phyloP scores from a whole-genome alignment of 345 rosid genomes.

The Camelina neglecta region DNA sequence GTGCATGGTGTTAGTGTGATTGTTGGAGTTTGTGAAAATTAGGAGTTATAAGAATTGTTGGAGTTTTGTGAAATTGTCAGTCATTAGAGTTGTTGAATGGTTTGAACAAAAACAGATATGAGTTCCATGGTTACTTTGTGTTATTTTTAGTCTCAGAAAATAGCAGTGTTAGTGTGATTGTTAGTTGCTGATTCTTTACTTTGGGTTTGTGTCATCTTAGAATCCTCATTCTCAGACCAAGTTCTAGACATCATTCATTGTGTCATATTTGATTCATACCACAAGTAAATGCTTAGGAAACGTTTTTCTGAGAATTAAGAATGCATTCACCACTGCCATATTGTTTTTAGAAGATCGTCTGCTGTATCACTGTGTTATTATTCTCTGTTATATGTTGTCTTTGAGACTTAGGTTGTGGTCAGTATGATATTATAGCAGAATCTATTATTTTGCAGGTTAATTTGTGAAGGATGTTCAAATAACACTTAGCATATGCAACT shows the following conservation, averaged over 20 bases:
- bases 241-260: neutral
- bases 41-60: constrained; percentile 21
- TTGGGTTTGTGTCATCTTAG: neutral
- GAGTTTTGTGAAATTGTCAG: too few species aligned
- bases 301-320: too few species aligned
- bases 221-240: neutral
- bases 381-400: neutral
- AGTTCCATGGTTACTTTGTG: constrained; percentile 51
- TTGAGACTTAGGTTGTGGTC: neutral
- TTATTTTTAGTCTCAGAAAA: too few species aligned
- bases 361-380: neutral
- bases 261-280: neutral
- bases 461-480: neutral
- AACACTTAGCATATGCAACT: neutral
- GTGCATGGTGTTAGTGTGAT: too few species aligned
- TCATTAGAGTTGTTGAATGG: neutral
- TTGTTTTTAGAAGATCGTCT: too few species aligned
- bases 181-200: neutral
- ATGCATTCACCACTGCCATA: too few species aligned
- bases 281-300: too few species aligned
- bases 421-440: neutral
- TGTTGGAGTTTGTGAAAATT: too few species aligned
- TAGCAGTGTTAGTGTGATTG: too few species aligned
- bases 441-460: neutral
- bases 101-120: constrained; percentile 19